Conservation (phyloP, 495 filamentous ascomycete genomes). For the Pyrenopolyporus hunteri region DNA sequence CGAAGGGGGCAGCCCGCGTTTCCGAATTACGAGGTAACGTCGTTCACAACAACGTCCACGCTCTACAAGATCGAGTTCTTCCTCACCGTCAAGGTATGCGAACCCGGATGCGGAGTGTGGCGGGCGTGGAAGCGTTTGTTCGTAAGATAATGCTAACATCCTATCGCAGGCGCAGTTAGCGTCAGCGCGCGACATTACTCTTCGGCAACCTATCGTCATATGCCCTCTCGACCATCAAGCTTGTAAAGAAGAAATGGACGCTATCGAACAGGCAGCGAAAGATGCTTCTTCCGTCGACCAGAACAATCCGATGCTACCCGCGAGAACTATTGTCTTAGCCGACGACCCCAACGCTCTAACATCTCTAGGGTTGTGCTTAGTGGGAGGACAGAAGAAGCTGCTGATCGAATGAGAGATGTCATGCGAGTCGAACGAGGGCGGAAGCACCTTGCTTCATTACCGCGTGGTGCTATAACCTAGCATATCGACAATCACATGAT, state of each 20-base stretch:
- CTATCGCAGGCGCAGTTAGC: constrained; percentile 79
- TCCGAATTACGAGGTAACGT: constrained; percentile 84
- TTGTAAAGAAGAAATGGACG: constrained; percentile 98
- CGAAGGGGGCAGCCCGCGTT: constrained; percentile 85
- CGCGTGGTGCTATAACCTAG: background rate
- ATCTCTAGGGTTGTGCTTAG: constrained; percentile 80
- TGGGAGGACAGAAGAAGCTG: constrained; percentile 84
- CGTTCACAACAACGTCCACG: constrained; percentile 91
- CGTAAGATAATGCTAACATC: constrained; percentile 29
- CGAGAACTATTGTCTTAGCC: constrained; percentile 78
- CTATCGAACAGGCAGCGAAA: constrained; percentile 92
- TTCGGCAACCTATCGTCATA: constrained; percentile 94
- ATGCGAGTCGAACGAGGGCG: background rate
- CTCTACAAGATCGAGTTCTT: constrained; percentile 99
- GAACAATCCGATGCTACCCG: constrained; percentile 87
- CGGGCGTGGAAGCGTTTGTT: background rate
- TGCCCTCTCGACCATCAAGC: constrained; percentile 94
- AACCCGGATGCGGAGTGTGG: constrained; percentile 6
- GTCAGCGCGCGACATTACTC: constrained; percentile 85
- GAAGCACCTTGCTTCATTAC: background rate
- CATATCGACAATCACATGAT: background rate
- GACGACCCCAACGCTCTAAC: constrained; percentile 77
- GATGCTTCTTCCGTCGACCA: constrained; percentile 85
- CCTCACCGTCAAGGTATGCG: constrained; percentile 83
- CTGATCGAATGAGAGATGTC: constrained; percentile 75